Conservation (phyloP, 306 rosid species). For the Acacia acuminata region DNA sequence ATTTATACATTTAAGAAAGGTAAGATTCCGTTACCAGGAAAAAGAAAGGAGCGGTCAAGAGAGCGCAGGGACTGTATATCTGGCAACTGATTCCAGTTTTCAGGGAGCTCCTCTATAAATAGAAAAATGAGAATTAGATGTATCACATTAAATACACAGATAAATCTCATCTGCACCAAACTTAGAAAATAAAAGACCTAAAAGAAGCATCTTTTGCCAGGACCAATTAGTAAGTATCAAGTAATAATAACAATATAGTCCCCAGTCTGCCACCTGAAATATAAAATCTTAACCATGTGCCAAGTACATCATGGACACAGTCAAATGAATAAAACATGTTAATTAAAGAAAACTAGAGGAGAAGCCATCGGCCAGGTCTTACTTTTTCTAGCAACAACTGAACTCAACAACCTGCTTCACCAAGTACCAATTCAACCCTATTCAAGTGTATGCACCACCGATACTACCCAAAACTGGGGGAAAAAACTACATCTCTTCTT, state of each 20-base stretch:
- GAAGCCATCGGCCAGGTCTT: not conserved
- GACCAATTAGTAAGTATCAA: not conserved
- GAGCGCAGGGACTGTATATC: conserved; percentile 67
- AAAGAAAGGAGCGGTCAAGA: conserved; percentile 86
- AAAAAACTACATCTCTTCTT: not conserved
- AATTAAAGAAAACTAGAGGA: not conserved
- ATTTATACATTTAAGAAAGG: conserved; percentile 25
- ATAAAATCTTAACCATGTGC: not conserved
- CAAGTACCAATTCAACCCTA: not conserved
- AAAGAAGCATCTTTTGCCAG: not conserved
- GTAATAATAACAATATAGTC: not conserved
- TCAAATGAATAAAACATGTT: not conserved
- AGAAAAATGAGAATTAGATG: conserved; percentile 35
- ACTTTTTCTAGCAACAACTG: not conserved
- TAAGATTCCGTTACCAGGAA: conserved; percentile 70
- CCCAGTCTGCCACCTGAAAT: not conserved
- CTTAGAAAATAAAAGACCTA: not conserved
- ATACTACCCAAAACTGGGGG: not conserved
- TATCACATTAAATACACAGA: conserved; percentile 19
- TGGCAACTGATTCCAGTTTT: conserved; percentile 66
- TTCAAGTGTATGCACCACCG: not conserved
- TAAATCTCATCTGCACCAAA: conserved; percentile 15
- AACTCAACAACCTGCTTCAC: not conserved
- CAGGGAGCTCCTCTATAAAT: conserved; percentile 74
- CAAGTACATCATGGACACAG: not conserved